Evolutionary conservation across 148 eudicot genomes (phyloP), one percentile per base, ranked within the genome.

Genomic region (Chenopodium formosanum): DNA sequence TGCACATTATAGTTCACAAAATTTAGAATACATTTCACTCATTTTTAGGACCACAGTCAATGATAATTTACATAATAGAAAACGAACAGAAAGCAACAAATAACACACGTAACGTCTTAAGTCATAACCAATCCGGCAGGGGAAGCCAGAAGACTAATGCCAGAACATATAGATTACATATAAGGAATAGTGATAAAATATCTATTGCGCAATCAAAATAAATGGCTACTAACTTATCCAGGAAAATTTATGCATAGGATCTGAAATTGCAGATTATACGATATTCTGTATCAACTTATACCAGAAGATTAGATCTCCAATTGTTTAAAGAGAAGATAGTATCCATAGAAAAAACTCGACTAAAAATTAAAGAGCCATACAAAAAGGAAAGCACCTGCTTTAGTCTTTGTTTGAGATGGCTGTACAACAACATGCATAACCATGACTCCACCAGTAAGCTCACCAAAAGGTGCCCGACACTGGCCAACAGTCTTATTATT

Each of bases 351-450:
- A 5, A 73, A 80, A 56, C 53, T 74, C 27, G 63, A 73, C 32
- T 40, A 75, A 31, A 16, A 19, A 40, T 40, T 40, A 23, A 48
- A 9, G 22, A 73, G 25, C 19, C 32, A 48, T 1, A 23, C 53
- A 22, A 73, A 40, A 71, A 73, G 10, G 52, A 46, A 22, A 78
- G 23, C 48, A 93, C 98, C 98, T 92, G 97, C 86, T 87, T 95
- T 95, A 29, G 91, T 87, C 89, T 93, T 95, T 74, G 97, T 88
- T 82, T 90, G 81, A 68, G 97, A 88, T 64, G 96, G 97, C 80
- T 95, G 98, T 84, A 95, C 96, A 79, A 95, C 98, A 84, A 93
- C 97, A 85, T 95, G 98, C 98, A 95, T 95, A 60, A 93, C 91
- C 83, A 93, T 91, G 78, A 87, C 89, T 65, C 91, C 92, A 67